A percentile compares a stretch with the other conserved stretches of the same genome.
These are phyloP conservation scores for Vitis amurensis DNA, from an alignment of 164 flowering plant species.

Conservation along the genomic window DNA sequence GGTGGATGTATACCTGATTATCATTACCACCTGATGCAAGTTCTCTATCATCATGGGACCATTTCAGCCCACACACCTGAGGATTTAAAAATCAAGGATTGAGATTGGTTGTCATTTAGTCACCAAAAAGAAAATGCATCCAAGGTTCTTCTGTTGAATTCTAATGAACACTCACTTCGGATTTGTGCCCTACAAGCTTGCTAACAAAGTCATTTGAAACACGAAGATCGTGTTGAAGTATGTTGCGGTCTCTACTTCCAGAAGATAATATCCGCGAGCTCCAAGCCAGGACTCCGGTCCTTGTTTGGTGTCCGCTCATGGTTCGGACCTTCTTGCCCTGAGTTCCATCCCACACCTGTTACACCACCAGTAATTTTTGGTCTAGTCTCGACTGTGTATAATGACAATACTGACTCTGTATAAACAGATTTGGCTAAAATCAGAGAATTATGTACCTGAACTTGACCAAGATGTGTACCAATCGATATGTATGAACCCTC, in stretches of 20 bases:
- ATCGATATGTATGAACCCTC: slow-evolving; percentile 95
- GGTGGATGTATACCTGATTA: slow-evolving; percentile 66
- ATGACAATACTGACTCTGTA: not conserved
- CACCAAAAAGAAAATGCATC: not conserved
- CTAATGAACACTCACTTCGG: slow-evolving; percentile 60
- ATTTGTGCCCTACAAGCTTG: slow-evolving; percentile 93
- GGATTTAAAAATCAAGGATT: not conserved
- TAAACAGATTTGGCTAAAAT: not conserved
- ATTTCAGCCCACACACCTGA: slow-evolving; percentile 96
- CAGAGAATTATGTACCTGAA: slow-evolving; percentile 58
- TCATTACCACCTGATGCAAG: slow-evolving; percentile 99
- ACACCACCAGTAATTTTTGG: not conserved
- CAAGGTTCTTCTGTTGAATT: not conserved
- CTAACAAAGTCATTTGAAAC: slow-evolving; percentile 69
- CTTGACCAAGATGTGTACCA: slow-evolving; percentile 89
- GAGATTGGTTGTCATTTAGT: not conserved
- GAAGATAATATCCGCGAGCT: slow-evolving; percentile 84
- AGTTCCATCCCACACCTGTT: slow-evolving; percentile 90
- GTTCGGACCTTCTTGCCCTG: slow-evolving; percentile 86
- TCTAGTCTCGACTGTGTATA: no score
- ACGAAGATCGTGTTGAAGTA: slow-evolving; percentile 94
- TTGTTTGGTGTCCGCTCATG: slow-evolving; percentile 93
- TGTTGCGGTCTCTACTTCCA: slow-evolving; percentile 93
- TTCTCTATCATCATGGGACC: slow-evolving; percentile 98
- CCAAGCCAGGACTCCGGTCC: slow-evolving; percentile 96